phyloP scores from a whole-genome alignment of 2,329 filamentous ascomycete species.

The Arthroderma uncinatum region DNA sequence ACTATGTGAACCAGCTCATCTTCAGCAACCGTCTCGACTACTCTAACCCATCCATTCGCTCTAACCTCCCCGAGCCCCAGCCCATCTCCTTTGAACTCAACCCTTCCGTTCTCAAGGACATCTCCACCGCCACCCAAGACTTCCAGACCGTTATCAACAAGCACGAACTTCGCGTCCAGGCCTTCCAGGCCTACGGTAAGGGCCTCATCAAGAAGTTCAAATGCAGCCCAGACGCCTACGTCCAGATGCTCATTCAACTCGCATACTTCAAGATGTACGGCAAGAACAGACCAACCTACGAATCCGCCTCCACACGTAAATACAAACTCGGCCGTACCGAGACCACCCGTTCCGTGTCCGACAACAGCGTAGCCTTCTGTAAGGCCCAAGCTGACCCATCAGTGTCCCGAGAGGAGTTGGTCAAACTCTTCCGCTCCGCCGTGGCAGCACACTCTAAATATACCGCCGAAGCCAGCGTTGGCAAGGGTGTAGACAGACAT shows the following conservation, averaged over 20 bases:
- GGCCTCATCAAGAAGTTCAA: slow-evolving; percentile 99
- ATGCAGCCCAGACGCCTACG: slow-evolving; percentile 92
- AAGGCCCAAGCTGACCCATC: slow-evolving; percentile 65
- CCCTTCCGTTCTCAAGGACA: slow-evolving; percentile 61
- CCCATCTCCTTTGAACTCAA: slow-evolving; percentile 68
- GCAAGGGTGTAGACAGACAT: slow-evolving; percentile 88
- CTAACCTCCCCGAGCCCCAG: slow-evolving; percentile 69
- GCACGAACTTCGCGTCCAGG: slow-evolving; percentile 86
- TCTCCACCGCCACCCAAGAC: slow-evolving; percentile 65
- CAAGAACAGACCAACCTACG: slow-evolving; percentile 94
- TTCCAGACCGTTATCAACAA: slow-evolving; percentile 71
- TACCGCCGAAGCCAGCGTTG: slow-evolving; percentile 78
- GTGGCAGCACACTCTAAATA: slow-evolving; percentile 77
- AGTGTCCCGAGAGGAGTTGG: slow-evolving; percentile 52
- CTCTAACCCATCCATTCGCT: slow-evolving; percentile 63
- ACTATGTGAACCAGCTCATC: slow-evolving; percentile 84
- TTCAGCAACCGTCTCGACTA: slow-evolving; percentile 93
- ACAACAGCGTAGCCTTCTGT: slow-evolving; percentile 86
- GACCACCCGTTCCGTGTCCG: slow-evolving; percentile 83
- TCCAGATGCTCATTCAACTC: slow-evolving; percentile 97
- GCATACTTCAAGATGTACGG: slow-evolving; percentile 99
- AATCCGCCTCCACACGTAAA: slow-evolving; percentile 85
- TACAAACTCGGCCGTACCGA: slow-evolving; percentile 96
- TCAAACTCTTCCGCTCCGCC: slow-evolving; percentile 70
- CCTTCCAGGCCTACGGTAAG: slow-evolving; percentile 96